A percentile compares a stretch with the other conserved stretches of the same genome.
These are phyloP conservation scores for Filobasidium uniguttulatum DNA, from an alignment of 1,284 basidiomycete species.

Conservation along the genomic window DNA sequence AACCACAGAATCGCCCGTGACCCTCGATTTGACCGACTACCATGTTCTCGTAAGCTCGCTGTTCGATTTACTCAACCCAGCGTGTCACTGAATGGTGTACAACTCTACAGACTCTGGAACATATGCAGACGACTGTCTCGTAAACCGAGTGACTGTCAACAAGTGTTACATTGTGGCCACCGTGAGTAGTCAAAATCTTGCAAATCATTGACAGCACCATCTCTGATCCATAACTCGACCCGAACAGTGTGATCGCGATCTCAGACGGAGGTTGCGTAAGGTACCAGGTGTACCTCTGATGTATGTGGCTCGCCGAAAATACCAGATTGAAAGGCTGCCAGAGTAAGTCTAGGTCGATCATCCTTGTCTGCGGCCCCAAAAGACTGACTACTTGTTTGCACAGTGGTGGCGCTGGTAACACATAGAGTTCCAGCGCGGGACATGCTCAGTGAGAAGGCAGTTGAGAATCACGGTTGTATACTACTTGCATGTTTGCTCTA, in stretches of 20 bases:
- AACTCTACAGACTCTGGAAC: slow-evolving; percentile 55
- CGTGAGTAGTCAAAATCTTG: slow-evolving; percentile 22
- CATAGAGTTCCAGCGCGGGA: no score
- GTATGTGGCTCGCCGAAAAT: slow-evolving; percentile 82
- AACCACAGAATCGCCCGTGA: slow-evolving; percentile 77
- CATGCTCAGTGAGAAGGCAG: no score
- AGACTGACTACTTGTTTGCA: not conserved
- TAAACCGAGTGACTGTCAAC: slow-evolving; percentile 85
- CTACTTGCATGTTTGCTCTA: no score
- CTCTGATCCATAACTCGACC: no score
- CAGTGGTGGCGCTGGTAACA: slow-evolving; percentile 9
- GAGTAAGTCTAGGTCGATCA: slow-evolving; percentile 40
- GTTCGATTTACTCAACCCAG: not conserved
- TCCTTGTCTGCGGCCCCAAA: not conserved
- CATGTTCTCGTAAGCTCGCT: slow-evolving; percentile 51
- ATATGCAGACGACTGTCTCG: slow-evolving; percentile 96
- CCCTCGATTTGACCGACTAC: slow-evolving; percentile 85
- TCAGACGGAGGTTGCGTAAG: slow-evolving; percentile 80
- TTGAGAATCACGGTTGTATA: no score
- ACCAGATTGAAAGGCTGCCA: slow-evolving; percentile 83
- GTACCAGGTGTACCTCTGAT: slow-evolving; percentile 87
- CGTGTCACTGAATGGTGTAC: not conserved
- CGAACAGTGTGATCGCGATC: slow-evolving; percentile 69
- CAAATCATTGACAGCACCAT: no score
- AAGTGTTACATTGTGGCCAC: slow-evolving; percentile 97